Percentiles rank a stretch among this genome's conserved stretches.
These are phyloP conservation scores for Fusarium sp. DNA, from an alignment of 2,329 filamentous ascomycete species.

Conservation along the genomic window DNA sequence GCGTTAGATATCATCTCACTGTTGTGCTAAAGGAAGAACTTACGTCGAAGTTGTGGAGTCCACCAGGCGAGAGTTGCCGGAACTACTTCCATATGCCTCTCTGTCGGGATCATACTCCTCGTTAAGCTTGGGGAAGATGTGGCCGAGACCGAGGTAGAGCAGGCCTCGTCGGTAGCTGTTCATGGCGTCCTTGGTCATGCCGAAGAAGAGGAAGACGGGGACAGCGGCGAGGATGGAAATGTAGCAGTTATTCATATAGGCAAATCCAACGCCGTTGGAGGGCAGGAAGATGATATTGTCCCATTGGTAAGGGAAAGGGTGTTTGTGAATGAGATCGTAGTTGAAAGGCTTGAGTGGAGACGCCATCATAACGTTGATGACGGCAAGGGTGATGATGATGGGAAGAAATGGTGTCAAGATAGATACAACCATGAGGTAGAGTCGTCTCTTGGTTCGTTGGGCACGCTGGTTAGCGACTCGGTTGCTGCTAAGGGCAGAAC, in stretches of 20 bases:
- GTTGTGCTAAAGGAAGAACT: background rate
- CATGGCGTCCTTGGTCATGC: conserved; percentile 68
- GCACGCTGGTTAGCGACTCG: conserved; percentile 59
- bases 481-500: conserved; percentile 58
- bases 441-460: conserved; percentile 65
- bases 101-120: conserved; percentile 59
- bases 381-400: conserved; percentile 59
- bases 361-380: conserved; percentile 58
- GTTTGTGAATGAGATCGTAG: conserved; percentile 61
- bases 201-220: conserved; percentile 69
- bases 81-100: conserved; percentile 36
- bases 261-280: conserved; percentile 57
- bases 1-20: background rate
- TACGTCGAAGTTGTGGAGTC: conserved; percentile 44
- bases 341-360: conserved; percentile 54
- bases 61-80: conserved; percentile 41
- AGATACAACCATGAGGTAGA: conserved; percentile 70
- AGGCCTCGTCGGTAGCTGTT: conserved; percentile 63
- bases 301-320: conserved; percentile 59
- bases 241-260: conserved; percentile 64
- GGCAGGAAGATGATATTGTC: conserved; percentile 63
- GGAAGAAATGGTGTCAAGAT: conserved; percentile 69
- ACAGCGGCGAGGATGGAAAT: conserved; percentile 64
- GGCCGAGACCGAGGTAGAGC: conserved; percentile 60
- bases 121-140: conserved; percentile 59